Evolutionary conservation across 495 filamentous ascomycete genomes (phyloP).

Genomic region (Beverwykella pulmonaria): DNA sequence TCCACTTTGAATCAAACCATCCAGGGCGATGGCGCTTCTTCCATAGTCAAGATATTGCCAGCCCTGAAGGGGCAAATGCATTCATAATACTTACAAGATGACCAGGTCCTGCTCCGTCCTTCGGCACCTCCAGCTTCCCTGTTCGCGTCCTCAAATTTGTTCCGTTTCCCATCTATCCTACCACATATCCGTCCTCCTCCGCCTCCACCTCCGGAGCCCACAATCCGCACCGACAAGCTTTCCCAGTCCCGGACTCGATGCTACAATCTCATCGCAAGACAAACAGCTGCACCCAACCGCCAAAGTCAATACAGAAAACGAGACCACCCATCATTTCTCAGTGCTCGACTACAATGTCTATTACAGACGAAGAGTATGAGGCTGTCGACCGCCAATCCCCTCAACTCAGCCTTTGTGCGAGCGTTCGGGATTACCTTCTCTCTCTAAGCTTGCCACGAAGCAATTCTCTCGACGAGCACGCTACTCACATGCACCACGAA

Average conservation of each 20-base stretch:
- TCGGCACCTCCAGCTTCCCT: slow-evolving; percentile 3
- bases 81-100: neutral
- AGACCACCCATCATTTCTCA: neutral
- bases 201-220: neutral
- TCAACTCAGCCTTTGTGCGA: neutral
- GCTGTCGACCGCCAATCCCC: neutral
- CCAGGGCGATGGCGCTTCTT: neutral
- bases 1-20: neutral
- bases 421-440: neutral
- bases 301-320: neutral
- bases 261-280: neutral
- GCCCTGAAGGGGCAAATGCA: neutral
- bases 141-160: neutral
- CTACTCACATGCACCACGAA: slow-evolving; percentile 14
- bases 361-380: slow-evolving; percentile 3
- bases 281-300: neutral
- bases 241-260: neutral
- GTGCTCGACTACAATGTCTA: slow-evolving; percentile 14
- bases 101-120: slow-evolving; percentile 23
- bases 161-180: neutral
- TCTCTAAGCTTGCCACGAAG: neutral
- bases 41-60: neutral
- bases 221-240: neutral
- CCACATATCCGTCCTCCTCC: neutral
- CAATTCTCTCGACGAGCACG: slow-evolving; percentile 6